These are phyloP conservation scores for Malbranchea zuffiana DNA, from an alignment of 2,329 filamentous ascomycete genomes.

Conservation along the genomic window DNA sequence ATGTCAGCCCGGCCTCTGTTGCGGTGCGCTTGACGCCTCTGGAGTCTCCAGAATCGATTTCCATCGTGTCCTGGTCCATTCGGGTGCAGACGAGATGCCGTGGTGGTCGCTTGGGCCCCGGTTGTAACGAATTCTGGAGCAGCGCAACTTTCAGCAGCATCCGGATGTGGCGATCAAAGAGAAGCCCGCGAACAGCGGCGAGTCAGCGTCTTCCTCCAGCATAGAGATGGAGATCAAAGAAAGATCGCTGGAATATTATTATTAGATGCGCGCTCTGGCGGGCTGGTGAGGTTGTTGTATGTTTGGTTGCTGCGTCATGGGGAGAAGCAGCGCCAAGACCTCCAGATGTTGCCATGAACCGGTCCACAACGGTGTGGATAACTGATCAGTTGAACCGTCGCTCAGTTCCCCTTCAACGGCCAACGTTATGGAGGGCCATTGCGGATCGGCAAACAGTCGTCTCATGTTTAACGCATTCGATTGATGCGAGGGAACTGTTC, in stretches of 20 bases:
- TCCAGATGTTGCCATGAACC: no score
- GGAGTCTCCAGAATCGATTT: conserved; percentile 29
- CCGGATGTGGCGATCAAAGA: no score
- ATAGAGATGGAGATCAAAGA: neutral
- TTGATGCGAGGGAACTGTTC: no score
- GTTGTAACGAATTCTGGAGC: no score
- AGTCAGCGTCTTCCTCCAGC: neutral
- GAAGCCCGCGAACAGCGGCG: conserved; percentile 4
- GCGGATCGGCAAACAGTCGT: neutral
- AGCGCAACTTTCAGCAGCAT: no score
- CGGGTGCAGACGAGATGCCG: neutral
- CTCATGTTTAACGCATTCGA: no score
- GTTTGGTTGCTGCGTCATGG: no score
- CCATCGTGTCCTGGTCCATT: conserved; percentile 30
- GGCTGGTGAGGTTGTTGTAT: no score
- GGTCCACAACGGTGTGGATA: neutral
- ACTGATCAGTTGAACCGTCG: neutral
- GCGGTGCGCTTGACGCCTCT: conserved; percentile 42
- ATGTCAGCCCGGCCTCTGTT: conserved; percentile 30
- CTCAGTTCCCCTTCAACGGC: neutral
- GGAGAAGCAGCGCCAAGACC: no score
- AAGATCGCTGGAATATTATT: neutral
- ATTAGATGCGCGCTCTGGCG: neutral
- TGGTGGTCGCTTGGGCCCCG: neutral
- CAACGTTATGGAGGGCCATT: neutral